Conservation (phyloP, 805 yeast species). For the Debaryomyces hansenii region DNA sequence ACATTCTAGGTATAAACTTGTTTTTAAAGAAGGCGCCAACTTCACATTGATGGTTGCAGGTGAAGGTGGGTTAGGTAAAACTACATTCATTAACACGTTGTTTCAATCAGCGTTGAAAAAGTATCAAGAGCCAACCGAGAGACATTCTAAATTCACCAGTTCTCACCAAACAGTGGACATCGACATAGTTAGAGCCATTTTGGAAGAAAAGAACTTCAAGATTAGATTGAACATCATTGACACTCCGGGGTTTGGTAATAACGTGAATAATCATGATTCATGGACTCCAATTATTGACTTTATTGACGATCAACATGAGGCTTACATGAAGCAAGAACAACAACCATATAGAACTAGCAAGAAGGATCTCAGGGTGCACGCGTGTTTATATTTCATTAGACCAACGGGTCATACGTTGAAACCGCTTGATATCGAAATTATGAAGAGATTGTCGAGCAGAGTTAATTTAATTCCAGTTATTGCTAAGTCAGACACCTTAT, state of each 20-base stretch:
- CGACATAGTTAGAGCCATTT: slow-evolving; percentile 73
- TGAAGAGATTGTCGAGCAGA: slow-evolving; percentile 78
- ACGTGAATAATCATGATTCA: slow-evolving; percentile 78
- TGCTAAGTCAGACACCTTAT: slow-evolving; percentile 84
- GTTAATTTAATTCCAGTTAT: slow-evolving; percentile 88
- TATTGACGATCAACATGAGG: slow-evolving; percentile 87
- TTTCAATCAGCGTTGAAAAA: slow-evolving; percentile 73
- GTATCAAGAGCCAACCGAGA: slow-evolving; percentile 52
- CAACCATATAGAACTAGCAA: slow-evolving; percentile 72
- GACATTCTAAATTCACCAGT: slow-evolving; percentile 56
- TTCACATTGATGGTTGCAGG: slow-evolving; percentile 88
- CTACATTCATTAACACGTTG: slow-evolving; percentile 85
- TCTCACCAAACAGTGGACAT: slow-evolving; percentile 71
- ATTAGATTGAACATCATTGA: slow-evolving; percentile 80
- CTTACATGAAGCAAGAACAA: slow-evolving; percentile 88
- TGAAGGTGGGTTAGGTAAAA: slow-evolving; percentile 88
- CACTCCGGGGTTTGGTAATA: slow-evolving; percentile 94
- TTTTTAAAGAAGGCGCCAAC: slow-evolving; percentile 70
- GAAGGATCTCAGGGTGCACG: slow-evolving; percentile 87
- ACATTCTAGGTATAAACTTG: slow-evolving; percentile 60
- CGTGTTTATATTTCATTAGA: slow-evolving; percentile 83
- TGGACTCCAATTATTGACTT: slow-evolving; percentile 89
- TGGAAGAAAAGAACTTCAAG: slow-evolving; percentile 81
- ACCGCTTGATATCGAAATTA: slow-evolving; percentile 83
- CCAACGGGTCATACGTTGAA: slow-evolving; percentile 89